These are phyloP conservation scores for Sutorius australiensis DNA, from an alignment of 768 basidiomycete genomes.

Conservation along the genomic window DNA sequence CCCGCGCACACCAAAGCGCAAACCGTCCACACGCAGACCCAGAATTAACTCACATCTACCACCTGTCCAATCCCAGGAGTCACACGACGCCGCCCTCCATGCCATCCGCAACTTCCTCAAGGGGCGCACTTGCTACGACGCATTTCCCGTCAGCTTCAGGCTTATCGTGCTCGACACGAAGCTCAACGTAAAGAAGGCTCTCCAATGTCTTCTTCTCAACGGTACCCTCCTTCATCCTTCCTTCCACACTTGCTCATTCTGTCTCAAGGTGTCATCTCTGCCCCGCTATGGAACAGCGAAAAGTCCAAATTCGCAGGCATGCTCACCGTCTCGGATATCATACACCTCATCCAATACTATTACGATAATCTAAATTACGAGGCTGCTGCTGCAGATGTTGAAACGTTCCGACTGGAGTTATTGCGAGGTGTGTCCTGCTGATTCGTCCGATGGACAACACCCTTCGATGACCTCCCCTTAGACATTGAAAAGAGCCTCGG, in stretches of 20 bases:
- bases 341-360: conserved; percentile 98
- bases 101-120: conserved; percentile 81
- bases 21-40: conserved; percentile 50
- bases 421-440: conserved; percentile 64
- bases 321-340: conserved; percentile 99
- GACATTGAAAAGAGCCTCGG: conserved; percentile 92
- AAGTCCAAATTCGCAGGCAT: conserved; percentile 92
- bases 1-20: conserved; percentile 49
- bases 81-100: conserved; percentile 65
- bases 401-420: conserved; percentile 84
- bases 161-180: conserved; percentile 96
- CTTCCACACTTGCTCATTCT: neutral
- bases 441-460: conserved; percentile 4
- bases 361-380: conserved; percentile 82
- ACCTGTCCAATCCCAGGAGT: conserved; percentile 47
- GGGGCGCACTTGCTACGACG: conserved; percentile 87
- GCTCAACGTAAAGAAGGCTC: conserved; percentile 91
- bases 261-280: conserved; percentile 86
- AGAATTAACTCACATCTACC: conserved; percentile 60
- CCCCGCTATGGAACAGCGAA: conserved; percentile 97
- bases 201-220: conserved; percentile 83
- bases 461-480: conserved; percentile 31
- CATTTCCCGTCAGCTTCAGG: conserved; percentile 94
- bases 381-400: conserved; percentile 84
- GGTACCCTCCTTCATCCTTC: conserved; percentile 37